Percentiles rank a stretch among this genome's conserved stretches.
phyloP scores from a whole-genome alignment of 257 asterid genomes.

The Solanum corneliomulleri region DNA sequence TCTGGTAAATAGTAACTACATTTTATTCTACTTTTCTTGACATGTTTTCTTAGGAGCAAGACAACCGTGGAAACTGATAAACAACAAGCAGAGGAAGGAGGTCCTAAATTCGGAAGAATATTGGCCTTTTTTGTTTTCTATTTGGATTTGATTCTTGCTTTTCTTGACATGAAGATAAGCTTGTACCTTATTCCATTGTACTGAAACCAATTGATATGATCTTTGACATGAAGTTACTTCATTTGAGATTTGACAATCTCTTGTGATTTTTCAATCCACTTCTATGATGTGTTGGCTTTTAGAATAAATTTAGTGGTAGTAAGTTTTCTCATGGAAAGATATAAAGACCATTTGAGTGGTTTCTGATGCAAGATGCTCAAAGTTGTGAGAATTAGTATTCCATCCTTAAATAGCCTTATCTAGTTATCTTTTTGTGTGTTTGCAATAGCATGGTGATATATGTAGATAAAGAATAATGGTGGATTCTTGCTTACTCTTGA shows the following conservation, averaged over 20 bases:
- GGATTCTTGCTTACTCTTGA: not conserved
- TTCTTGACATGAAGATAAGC: not conserved
- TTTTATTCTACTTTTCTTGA: slow-evolving; percentile 13
- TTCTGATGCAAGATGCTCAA: not conserved
- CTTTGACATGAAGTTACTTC: not conserved
- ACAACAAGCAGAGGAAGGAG: slow-evolving; percentile 4
- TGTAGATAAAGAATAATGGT: not conserved
- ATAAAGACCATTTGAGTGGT: not conserved
- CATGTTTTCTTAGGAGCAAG: slow-evolving; percentile 20
- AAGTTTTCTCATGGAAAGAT: not conserved
- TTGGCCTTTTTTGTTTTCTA: not conserved
- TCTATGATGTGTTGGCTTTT: not conserved
- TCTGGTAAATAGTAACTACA: slow-evolving; percentile 14
- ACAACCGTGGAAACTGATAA: slow-evolving; percentile 10
- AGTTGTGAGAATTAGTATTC: not conserved
- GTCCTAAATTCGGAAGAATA: slow-evolving; percentile 12
- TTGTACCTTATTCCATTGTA: not conserved
- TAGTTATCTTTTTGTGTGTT: not conserved
- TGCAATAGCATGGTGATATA: not conserved
- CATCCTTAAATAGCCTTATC: not conserved
- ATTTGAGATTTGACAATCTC: not conserved
- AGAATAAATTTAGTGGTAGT: not conserved
- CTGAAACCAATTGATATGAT: not conserved
- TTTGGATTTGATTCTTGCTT: slow-evolving; percentile 10
- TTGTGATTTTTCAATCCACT: not conserved